Conservation (phyloP, 208 protist genomes). For the Trypanosoma caninum region DNA sequence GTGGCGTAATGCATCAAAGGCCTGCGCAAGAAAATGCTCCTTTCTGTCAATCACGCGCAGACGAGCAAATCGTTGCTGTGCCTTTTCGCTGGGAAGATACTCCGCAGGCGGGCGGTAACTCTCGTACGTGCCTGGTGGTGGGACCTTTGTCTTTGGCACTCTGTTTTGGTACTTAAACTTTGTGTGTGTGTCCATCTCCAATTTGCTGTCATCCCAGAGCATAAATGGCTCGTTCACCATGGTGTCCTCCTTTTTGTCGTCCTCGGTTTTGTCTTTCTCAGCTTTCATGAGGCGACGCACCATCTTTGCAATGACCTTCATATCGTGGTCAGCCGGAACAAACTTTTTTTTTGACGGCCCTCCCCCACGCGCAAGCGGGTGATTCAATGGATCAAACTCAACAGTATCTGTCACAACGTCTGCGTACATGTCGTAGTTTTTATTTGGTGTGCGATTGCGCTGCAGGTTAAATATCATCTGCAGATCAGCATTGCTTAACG, state of each 20-base stretch:
- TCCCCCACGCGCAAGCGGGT: conserved; percentile 84
- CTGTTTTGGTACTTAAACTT: conserved; percentile 88
- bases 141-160: conserved; percentile 68
- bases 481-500: conserved; percentile 86
- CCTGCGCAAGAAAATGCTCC: conserved; percentile 92
- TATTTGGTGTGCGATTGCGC: conserved; percentile 87
- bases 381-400: conserved; percentile 88
- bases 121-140: conserved; percentile 93
- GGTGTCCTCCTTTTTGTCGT: conserved; percentile 26
- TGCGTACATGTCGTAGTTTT: conserved; percentile 88
- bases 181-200: conserved; percentile 86
- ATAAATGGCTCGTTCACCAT: conserved; percentile 38
- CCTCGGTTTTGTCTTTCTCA: conserved; percentile 21
- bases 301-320: conserved; percentile 92
- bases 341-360: conserved; percentile 86
- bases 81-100: conserved; percentile 94
- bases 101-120: conserved; percentile 99
- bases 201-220: conserved; percentile 81
- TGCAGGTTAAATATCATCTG: conserved; percentile 93
- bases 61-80: conserved; percentile 82
- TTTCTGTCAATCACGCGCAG: conserved; percentile 91
- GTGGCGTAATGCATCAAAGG: conserved; percentile 91
- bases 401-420: conserved; percentile 82
- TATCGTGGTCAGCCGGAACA: conserved; percentile 77
- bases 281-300: conserved; percentile 61